Percentiles rank a stretch among this genome's conserved stretches.
Conservation (phyloP, 352 stramenopile genomes). For the Pythium monospermum region DNA sequence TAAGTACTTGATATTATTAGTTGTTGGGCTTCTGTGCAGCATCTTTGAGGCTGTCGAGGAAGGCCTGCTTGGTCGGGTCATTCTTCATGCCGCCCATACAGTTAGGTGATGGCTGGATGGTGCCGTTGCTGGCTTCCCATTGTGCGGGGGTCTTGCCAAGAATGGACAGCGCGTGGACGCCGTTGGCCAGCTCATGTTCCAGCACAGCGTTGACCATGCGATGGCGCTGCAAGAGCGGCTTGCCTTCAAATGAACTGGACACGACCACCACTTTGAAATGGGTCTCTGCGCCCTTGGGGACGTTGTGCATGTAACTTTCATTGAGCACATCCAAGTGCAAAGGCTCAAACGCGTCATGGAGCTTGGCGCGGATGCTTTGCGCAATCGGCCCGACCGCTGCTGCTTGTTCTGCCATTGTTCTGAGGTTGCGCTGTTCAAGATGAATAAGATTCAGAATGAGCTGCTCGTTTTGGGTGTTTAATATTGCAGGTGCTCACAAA, state of each 20-base stretch:
- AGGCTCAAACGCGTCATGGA: slow-evolving; percentile 51
- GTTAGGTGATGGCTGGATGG: slow-evolving; percentile 58
- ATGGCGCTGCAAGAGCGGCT: slow-evolving; percentile 85
- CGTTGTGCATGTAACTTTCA: slow-evolving; percentile 95
- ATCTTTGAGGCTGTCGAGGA: slow-evolving; percentile 31
- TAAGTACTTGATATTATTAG: no score
- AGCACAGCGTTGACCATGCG: slow-evolving; percentile 90
- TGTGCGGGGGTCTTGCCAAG: slow-evolving; percentile 92
- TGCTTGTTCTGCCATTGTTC: slow-evolving; percentile 29
- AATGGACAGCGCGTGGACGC: slow-evolving; percentile 94
- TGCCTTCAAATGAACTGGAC: slow-evolving; percentile 85
- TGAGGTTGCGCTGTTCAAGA: slow-evolving; percentile 8
- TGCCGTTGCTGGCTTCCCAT: slow-evolving; percentile 57
- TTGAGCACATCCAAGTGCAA: slow-evolving; percentile 88
- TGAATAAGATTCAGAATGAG: neutral
- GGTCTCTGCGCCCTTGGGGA: slow-evolving; percentile 91
- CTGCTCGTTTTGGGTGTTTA: neutral
- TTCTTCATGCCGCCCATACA: slow-evolving; percentile 70
- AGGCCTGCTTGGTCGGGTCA: slow-evolving; percentile 63
- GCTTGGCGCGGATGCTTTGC: slow-evolving; percentile 61
- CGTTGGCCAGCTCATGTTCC: slow-evolving; percentile 74
- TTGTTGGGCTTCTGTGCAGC: no score
- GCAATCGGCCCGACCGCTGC: slow-evolving; percentile 36
- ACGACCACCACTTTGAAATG: slow-evolving; percentile 97
- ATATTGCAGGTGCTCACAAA: neutral